phyloP scores from a whole-genome alignment of 2,329 filamentous ascomycete genomes.

The Diaporthe citri region DNA sequence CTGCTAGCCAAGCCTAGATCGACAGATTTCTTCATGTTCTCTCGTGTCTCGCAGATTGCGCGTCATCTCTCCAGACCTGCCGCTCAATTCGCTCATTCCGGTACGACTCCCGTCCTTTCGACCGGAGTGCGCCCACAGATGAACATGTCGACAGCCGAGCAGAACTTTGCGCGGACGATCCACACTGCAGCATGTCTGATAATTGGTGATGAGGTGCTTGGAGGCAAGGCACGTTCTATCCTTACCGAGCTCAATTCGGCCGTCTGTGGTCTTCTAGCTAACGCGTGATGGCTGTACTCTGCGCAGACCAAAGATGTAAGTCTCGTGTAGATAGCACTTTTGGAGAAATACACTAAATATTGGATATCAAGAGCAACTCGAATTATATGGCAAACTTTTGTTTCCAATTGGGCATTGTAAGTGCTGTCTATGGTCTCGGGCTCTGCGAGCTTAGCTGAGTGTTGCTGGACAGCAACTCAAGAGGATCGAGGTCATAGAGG shows the following conservation, averaged over 20 bases:
- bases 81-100: constrained; percentile 58
- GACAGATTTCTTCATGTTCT: constrained; percentile 72
- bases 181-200: constrained; percentile 93
- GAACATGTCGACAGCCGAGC: constrained; percentile 63
- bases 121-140: constrained; percentile 29
- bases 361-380: constrained; percentile 69
- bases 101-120: constrained; percentile 38
- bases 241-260: neutral
- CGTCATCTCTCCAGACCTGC: constrained; percentile 75
- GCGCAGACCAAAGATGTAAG: constrained; percentile 47
- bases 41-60: constrained; percentile 78
- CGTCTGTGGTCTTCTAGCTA: constrained; percentile 14
- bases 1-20: neutral
- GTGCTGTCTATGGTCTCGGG: constrained; percentile 38
- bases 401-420: constrained; percentile 71
- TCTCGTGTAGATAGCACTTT: neutral
- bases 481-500: constrained; percentile 91
- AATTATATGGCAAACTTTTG: constrained; percentile 75
- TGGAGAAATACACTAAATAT: constrained; percentile 1
- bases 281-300: constrained; percentile 12
- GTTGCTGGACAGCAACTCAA: constrained; percentile 71
- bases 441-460: neutral
- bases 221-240: constrained; percentile 79
- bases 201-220: constrained; percentile 96
- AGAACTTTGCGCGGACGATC: constrained; percentile 76